These are phyloP conservation scores for Xylaria castorea DNA, from an alignment of 495 filamentous ascomycete species.

Conservation along the genomic window DNA sequence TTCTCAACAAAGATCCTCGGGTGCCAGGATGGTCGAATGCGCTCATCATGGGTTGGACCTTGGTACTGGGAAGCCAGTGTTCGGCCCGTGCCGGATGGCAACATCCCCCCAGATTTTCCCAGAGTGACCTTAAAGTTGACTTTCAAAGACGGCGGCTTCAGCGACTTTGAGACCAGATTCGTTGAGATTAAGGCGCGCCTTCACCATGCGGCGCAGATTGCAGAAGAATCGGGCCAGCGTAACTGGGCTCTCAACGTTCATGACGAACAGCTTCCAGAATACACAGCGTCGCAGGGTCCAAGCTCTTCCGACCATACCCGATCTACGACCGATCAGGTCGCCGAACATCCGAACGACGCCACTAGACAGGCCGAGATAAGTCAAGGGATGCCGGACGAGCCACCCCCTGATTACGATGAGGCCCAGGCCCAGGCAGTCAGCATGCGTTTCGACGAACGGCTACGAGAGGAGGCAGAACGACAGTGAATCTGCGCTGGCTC, in stretches of 20 bases:
- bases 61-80: slow-evolving; percentile 87
- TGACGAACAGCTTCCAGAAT: slow-evolving; percentile 85
- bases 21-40: slow-evolving; percentile 86
- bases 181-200: slow-evolving; percentile 85
- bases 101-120: slow-evolving; percentile 75
- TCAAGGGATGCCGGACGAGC: slow-evolving; percentile 69
- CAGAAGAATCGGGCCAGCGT: slow-evolving; percentile 52
- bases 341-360: slow-evolving; percentile 28
- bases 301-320: slow-evolving; percentile 30
- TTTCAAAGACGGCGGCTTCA: slow-evolving; percentile 94
- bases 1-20: slow-evolving; percentile 88
- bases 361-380: slow-evolving; percentile 30
- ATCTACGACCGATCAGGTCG: slow-evolving; percentile 28
- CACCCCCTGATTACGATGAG: slow-evolving; percentile 93
- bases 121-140: slow-evolving; percentile 81
- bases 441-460: slow-evolving; percentile 54
- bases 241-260: slow-evolving; percentile 66
- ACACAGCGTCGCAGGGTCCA: slow-evolving; percentile 56
- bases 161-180: slow-evolving; percentile 85
- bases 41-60: slow-evolving; percentile 93
- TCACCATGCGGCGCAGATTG: slow-evolving; percentile 77
- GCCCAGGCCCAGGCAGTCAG: slow-evolving; percentile 79
- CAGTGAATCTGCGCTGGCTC: slow-evolving; percentile 33
- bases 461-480: slow-evolving; percentile 55
- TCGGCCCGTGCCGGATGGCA: slow-evolving; percentile 82